Evolutionary conservation across 768 basidiomycete species (phyloP), one percentile per base, ranked within the genome.

Genomic region (Macrolepiota dolichaula): DNA sequence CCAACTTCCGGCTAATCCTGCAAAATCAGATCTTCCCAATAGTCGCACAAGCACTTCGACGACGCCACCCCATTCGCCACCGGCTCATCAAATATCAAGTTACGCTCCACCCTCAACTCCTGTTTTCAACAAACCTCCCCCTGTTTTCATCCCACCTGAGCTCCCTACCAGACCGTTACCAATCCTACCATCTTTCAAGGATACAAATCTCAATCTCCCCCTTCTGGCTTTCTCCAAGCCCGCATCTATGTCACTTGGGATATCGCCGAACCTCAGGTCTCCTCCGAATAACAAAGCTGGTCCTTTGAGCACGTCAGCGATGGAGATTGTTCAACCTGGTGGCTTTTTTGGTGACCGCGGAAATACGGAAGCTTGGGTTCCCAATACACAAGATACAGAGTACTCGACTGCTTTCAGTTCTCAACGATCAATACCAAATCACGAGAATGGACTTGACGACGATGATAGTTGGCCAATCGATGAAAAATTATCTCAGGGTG

Each of bases 381-480:
- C 83, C 0, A 76, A 76, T 3, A 84, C 83, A 2, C 88, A 91
- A 69, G 86, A 87, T 24, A 85, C 83, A 0, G 81, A 82, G 40
- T 79, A 79, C 58, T 80, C 79, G 3, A 71, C 73, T 17, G 66
- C 63, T 36, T 70, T 71, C 44, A 72, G 71, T 15, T 76, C 74
- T 5, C 79, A 82, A 66, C 69, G 73, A 3, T 68, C 37, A 27
- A 37, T 17, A 11, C 38, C 44, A 7, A 72, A 72, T 52, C 70
- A 69, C 2, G 69, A 62, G 53, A 72, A 70, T 60, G 65, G 74
- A 1, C 69, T 79, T 51, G 81, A 85, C 56, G 84, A 86, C 50
- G 86, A 87, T 55, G 89, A 91, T 66, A 91, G 89, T 68, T 92
- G 89, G 89, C 87, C 86, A 10, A 73, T 89, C 27, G 84, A 88